Base-by-base conservation (phyloP, 345 rosid genomes). In the Citrus unshiu region DNA sequence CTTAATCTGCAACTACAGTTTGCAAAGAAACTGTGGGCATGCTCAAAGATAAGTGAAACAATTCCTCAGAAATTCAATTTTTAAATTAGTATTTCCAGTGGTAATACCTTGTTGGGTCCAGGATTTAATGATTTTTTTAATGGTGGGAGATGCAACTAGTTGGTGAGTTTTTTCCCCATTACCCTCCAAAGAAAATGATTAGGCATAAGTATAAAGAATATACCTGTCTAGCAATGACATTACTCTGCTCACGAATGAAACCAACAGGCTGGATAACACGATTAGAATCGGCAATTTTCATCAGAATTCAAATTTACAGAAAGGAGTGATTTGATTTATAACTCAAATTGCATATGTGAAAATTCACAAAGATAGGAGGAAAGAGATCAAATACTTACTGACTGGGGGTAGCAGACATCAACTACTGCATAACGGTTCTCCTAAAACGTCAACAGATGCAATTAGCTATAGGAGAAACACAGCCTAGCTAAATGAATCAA, bases 391-490 rank as follows among this genome's bases (percentile, higher is more conserved):
- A 32, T 59, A 89, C 96, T 91, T 76, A 95, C 98, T 32, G 95
- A 73, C 74, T 89, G 84, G 54, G 98, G 98, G 82, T 89, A 91
- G 87, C 95, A 92, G 56, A 92, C 98, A 84, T 95, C 99, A 34
- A 93, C 91, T 22, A 93, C 74, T 32, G 86, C 89, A 86, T 95
- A 93, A n/a, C 97, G 96, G 70, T 91, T 95, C 86, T 95, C 99
- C 96, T 95, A 88, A 85, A 89, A 72, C 61, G 22, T 16, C 37
- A 77, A 75, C 19, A 81, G 62, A 70, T 29, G 10, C 13, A 34
- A 82, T 60, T 60, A 75, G 68, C 35, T 43, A 75, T 5, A 76
- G 19, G 21, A n/a, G 5, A 8, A 49, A 61, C 25, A 19, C 9
- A 34, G 51, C 10, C 18, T 59, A 77, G 32, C n/a, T 40, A 25